Conservation (phyloP, 2,329 filamentous ascomycete genomes). For the Helotiales sp. region DNA sequence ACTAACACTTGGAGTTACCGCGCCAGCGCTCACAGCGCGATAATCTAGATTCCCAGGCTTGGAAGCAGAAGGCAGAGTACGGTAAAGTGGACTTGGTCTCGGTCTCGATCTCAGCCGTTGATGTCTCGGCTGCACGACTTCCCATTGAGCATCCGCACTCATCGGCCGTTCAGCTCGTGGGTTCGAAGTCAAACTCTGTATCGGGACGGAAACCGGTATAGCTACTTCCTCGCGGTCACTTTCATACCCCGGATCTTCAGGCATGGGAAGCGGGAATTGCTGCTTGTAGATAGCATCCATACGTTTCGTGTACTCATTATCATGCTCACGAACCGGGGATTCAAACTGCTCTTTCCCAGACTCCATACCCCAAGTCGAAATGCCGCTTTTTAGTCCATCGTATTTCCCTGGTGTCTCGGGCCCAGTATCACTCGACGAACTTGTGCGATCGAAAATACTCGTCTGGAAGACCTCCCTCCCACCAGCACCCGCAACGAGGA, state of each 20-base stretch:
- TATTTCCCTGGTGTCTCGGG: slow-evolving; percentile 48
- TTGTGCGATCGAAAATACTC: slow-evolving; percentile 58
- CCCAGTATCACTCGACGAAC: slow-evolving; percentile 54
- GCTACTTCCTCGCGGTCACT: slow-evolving; percentile 38
- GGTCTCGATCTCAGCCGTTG: neutral
- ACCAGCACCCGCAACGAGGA: slow-evolving; percentile 47
- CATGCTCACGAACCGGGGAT: slow-evolving; percentile 36
- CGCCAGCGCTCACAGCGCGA: slow-evolving; percentile 47
- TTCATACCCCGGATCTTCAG: slow-evolving; percentile 39
- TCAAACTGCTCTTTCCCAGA: slow-evolving; percentile 32
- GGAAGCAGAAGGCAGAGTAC: neutral
- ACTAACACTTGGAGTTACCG: slow-evolving; percentile 36
- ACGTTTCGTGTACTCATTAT: slow-evolving; percentile 27
- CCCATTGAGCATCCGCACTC: slow-evolving; percentile 1
- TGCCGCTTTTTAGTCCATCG: slow-evolving; percentile 34
- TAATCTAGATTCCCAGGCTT: slow-evolving; percentile 49
- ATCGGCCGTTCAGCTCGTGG: slow-evolving; percentile 24
- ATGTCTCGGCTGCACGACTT: neutral
- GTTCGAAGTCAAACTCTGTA: neutral
- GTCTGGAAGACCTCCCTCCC: slow-evolving; percentile 43
- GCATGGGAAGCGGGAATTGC: slow-evolving; percentile 25
- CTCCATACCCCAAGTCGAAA: slow-evolving; percentile 37
- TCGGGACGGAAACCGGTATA: neutral
- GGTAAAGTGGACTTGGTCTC: neutral
- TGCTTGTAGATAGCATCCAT: slow-evolving; percentile 17